Base-by-base conservation (phyloP, 352 stramenopile species). In the Thraustochytrium striatum region DNA sequence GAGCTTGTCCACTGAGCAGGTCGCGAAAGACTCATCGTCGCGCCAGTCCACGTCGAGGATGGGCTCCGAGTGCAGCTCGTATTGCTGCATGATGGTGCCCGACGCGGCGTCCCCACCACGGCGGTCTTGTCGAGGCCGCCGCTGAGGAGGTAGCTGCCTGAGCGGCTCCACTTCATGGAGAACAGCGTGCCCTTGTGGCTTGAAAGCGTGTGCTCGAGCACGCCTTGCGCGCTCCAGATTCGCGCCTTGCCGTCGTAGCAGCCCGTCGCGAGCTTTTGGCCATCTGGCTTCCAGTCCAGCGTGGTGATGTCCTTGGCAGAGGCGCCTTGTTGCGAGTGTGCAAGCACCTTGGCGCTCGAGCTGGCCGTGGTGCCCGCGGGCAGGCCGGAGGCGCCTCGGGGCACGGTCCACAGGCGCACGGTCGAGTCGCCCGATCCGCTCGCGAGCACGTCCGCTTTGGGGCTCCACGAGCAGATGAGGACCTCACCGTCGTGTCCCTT, bases 381-480 rank as follows among this genome's bases (percentile, higher is more conserved):
- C 87, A 70, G 81, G 44, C 44, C 81, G 39, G 52, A 79, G 36
- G 65, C 65, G 50, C 61, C 82, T 50, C 84, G 88, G n/a, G 90
- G 89, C 57, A 98, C 89, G 69, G 89, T 83, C 95, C 94, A 98
- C 83, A 98, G 94, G 62, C 95, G 86, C 25, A 92, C 94, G 1
- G 93, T 97, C 30, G 94, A 95, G 84, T 98, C 95, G 47, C 92
- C 96, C 81, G 91, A 98, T 72, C 95, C 94, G 7, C 93, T 97
- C 53, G 97, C 95, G 75, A 99, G 89, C 13, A 98, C 86, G 81
- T 98, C 95, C 69, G 89, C 91, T 57, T 90, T 83, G 5, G 95
- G 95, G 87, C 98, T 98, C 96, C 96, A 99, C 41, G 93, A 89
- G 84, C 94, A 98, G 83, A 95, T 97, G 84, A 98, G 98, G 33